Percentiles rank a stretch among this genome's conserved stretches.
phyloP scores from a whole-genome alignment of 371 early-diverging fungal genomes.

The Apophysomyces variabilis region DNA sequence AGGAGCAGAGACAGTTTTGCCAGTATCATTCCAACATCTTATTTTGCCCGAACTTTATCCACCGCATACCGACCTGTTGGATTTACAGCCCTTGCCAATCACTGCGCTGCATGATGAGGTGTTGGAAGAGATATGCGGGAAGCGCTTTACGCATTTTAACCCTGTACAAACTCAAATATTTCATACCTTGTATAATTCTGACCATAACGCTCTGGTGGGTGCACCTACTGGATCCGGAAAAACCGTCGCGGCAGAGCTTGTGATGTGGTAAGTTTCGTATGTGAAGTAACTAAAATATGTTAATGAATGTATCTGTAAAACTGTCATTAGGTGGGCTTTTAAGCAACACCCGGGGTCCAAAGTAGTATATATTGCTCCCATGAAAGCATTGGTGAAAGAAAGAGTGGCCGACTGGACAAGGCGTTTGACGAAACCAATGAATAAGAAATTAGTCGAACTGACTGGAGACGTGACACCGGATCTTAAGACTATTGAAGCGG shows the following conservation, averaged over 20 bases:
- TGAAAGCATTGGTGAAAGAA: slow-evolving; percentile 98
- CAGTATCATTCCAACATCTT: slow-evolving; percentile 91
- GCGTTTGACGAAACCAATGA: slow-evolving; percentile 80
- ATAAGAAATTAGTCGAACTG: slow-evolving; percentile 88
- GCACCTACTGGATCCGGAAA: slow-evolving; percentile 99
- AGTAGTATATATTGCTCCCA: slow-evolving; percentile 99
- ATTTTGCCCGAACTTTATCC: slow-evolving; percentile 83
- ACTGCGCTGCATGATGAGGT: slow-evolving; percentile 80
- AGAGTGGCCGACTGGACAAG: slow-evolving; percentile 90
- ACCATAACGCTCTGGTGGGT: slow-evolving; percentile 90
- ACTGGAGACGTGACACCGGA: slow-evolving; percentile 98
- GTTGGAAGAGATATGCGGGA: slow-evolving; percentile 78
- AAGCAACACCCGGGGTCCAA: slow-evolving; percentile 83
- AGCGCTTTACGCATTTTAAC: slow-evolving; percentile 93
- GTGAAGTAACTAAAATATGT: background rate
- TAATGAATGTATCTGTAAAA: slow-evolving; percentile 15
- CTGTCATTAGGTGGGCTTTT: slow-evolving; percentile 66
- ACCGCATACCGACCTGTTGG: slow-evolving; percentile 88
- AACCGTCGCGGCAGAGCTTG: slow-evolving; percentile 96
- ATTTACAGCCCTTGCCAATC: slow-evolving; percentile 88
- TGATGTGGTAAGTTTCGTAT: slow-evolving; percentile 73
- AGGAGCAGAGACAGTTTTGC: slow-evolving; percentile 82
- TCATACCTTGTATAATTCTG: slow-evolving; percentile 89
- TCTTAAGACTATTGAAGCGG: slow-evolving; percentile 79
- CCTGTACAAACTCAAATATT: slow-evolving; percentile 98